phyloP scores from a whole-genome alignment of 495 filamentous ascomycete species.

The Lasiosphaeria miniovina region DNA sequence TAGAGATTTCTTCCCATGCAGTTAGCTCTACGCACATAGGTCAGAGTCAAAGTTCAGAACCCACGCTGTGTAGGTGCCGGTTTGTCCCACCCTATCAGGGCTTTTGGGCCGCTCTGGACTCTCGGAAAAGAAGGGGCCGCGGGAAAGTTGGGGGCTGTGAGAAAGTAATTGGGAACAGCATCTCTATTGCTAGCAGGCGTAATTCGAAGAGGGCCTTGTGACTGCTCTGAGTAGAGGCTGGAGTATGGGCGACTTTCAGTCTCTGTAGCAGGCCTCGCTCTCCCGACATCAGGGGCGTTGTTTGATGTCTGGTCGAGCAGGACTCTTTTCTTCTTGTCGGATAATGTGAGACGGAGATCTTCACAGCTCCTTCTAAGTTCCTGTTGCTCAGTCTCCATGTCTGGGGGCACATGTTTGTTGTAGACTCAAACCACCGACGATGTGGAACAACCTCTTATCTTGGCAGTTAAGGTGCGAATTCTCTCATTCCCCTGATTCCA shows the following conservation, averaged over 20 bases:
- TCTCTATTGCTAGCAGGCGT: background rate
- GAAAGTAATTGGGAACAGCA: background rate
- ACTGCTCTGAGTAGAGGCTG: background rate
- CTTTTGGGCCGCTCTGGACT: background rate
- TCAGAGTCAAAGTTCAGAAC: background rate
- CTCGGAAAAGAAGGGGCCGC: background rate
- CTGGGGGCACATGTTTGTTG: constrained; percentile 35
- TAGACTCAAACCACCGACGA: background rate
- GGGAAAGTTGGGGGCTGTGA: background rate
- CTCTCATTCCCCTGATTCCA: constrained; percentile 79
- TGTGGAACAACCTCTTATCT: constrained; percentile 24
- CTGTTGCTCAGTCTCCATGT: constrained; percentile 63
- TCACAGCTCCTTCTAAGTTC: constrained; percentile 70
- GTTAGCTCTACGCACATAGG: background rate
- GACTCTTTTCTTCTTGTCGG: constrained; percentile 69
- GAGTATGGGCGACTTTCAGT: background rate
- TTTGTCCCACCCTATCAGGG: background rate
- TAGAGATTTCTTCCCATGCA: background rate
- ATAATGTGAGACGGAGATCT: constrained; percentile 64
- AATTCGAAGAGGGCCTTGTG: background rate
- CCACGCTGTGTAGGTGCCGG: background rate
- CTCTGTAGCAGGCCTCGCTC: background rate
- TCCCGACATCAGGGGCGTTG: background rate
- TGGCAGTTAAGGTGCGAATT: constrained; percentile 65
- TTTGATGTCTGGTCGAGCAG: constrained; percentile 60